These are phyloP conservation scores for Ustilago loliicola DNA, from an alignment of 1,284 basidiomycete species.

Conservation along the genomic window DNA sequence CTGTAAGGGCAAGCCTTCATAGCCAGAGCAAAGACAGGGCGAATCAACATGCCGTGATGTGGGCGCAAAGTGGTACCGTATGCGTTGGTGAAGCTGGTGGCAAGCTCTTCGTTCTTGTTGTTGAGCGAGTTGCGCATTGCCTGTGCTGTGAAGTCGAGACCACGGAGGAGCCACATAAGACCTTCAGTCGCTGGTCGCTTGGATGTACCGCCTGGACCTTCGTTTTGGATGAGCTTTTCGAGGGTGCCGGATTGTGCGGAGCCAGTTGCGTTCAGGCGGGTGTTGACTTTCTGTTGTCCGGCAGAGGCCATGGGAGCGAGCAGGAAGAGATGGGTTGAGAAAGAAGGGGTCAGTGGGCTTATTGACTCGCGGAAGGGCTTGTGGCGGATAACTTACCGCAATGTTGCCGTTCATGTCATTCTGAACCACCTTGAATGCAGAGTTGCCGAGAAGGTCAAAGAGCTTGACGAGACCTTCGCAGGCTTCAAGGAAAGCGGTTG, in stretches of 20 bases:
- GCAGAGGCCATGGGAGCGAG: not conserved
- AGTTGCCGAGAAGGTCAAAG: conserved; percentile 92
- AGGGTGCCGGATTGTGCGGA: conserved; percentile 79
- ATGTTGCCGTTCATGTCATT: conserved; percentile 94
- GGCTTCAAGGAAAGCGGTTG: conserved; percentile 88
- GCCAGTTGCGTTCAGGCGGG: conserved; percentile 79
- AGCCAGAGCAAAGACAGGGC: conserved; percentile 87
- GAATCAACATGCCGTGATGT: conserved; percentile 89
- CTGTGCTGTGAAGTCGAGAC: conserved; percentile 89
- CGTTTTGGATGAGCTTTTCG: conserved; percentile 85
- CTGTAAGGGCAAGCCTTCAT: conserved; percentile 98
- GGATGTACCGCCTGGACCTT: conserved; percentile 81
- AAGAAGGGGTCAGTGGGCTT: not conserved
- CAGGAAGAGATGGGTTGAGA: not conserved
- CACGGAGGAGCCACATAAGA: conserved; percentile 90
- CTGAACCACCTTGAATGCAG: conserved; percentile 88
- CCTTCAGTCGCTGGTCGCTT: conserved; percentile 89
- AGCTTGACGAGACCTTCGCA: conserved; percentile 88
- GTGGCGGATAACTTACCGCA: conserved; percentile 65
- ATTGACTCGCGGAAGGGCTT: not conserved
- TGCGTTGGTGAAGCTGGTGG: conserved; percentile 81
- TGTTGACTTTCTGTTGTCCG: conserved; percentile 75
- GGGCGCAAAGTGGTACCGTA: conserved; percentile 87
- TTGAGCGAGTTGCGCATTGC: conserved; percentile 82
- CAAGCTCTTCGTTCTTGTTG: conserved; percentile 80